phyloP scores from a whole-genome alignment of 1,139 yeast genomes.

The Saccharomyces hybrid region DNA sequence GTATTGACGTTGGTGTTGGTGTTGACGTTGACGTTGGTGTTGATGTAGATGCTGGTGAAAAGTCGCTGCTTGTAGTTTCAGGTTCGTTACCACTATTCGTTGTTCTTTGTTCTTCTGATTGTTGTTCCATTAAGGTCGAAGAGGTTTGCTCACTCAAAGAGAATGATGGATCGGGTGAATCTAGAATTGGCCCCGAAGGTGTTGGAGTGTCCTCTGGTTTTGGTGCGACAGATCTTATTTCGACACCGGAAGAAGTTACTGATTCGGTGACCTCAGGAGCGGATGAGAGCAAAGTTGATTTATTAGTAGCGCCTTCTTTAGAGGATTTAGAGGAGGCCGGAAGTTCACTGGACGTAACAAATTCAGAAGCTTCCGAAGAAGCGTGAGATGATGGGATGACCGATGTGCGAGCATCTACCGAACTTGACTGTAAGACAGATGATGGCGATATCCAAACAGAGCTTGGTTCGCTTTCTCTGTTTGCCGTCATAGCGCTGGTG shows the following conservation, averaged over 20 bases:
- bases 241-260: background rate
- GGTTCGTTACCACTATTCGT: background rate
- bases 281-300: background rate
- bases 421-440: background rate
- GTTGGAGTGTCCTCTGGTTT: background rate
- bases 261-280: background rate
- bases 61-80: background rate
- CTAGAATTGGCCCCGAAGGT: background rate
- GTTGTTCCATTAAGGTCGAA: background rate
- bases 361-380: background rate
- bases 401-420: no score
- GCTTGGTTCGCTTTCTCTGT: background rate
- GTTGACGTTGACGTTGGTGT: no score
- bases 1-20: no score
- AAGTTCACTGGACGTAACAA: background rate
- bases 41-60: no score
- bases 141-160: background rate
- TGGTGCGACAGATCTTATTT: background rate
- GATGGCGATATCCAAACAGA: background rate
- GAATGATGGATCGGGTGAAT: background rate
- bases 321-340: background rate
- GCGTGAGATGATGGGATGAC: background rate
- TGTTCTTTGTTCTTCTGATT: background rate
- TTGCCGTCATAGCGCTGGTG: conserved; percentile 1
- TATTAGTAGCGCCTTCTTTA: background rate